Base-by-base conservation (phyloP, 1,284 basidiomycete genomes). In the Tetrapyrgos nigripes region DNA sequence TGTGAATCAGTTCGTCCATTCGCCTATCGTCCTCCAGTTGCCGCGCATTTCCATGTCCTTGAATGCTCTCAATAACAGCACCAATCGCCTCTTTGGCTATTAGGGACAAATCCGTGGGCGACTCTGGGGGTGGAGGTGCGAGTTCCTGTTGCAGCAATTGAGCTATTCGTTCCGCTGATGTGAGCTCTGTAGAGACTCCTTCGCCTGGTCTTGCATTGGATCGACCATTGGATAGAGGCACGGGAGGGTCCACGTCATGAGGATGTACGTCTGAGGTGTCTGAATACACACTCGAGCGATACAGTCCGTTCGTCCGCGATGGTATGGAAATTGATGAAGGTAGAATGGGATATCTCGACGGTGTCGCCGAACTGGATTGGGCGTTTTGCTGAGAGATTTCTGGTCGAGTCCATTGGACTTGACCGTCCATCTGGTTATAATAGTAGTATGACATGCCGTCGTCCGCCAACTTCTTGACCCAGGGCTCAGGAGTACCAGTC, bases 401-500 rank as follows among this genome's bases (percentile, higher is more conserved):
- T 23, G 89, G 88, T 33, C 85, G 76, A 1, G 84, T 86, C 92
- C 89, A 92, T 50, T 83, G 83, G 26, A 87, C 76, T 60, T 86
- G 79, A 23, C 90, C 89, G 55, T 89, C 91, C 17, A 82, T 68
- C 63, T 83, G 86, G 78, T 96, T 95, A 70, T 83, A 74, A 72
- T 93, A 96, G 71, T 87, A 93, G 72, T 90, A 92, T 1, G 88
- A 85, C 71, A 86, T 78, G n/a, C 93, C 93, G 68, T 96, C 94
- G 66, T 95, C 92, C 23, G 89, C 89, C 50, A 94, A 79, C 50
- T 88, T 86, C 63, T 85, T 85, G 21, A 88, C 76, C 94, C 94
- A 96, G 8, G 88, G 89, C 62, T 91, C 87, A 26, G 91, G 91
- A 6, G 84, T 89, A 28, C 82, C 79, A 31, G 80, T 81, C 45